Conservation (phyloP, 75 land plant species). For the Ceratopteris richardii region DNA sequence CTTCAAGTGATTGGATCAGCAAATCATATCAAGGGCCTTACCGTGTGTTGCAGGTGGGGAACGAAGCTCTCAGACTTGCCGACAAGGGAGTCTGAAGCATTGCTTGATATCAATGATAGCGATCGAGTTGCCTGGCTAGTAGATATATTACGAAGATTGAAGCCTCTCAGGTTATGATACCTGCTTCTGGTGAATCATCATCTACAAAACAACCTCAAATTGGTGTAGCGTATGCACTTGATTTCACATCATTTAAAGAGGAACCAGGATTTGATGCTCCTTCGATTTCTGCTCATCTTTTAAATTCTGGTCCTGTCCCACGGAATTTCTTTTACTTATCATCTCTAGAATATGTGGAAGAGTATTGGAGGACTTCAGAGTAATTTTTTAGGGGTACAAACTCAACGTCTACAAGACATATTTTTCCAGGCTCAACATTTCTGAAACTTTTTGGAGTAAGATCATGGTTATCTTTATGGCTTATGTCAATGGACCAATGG, state of each 20-base stretch:
- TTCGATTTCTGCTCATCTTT: conserved; percentile 21
- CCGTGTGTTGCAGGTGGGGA: conserved; percentile 51
- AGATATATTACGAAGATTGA: conserved; percentile 63
- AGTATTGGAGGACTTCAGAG: conserved; percentile 88
- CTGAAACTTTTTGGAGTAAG: conserved; percentile 55
- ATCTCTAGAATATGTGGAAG: conserved; percentile 52
- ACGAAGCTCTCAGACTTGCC: conserved; percentile 67
- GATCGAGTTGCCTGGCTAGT: conserved; percentile 70
- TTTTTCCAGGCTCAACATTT: conserved; percentile 90
- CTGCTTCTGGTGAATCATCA: conserved; percentile 12
- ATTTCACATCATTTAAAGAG: conserved; percentile 73
- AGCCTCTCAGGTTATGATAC: conserved; percentile 51
- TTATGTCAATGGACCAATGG: conserved; percentile 84
- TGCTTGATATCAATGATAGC: conserved; percentile 59
- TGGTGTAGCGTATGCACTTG: conserved; percentile 67
- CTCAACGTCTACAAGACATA: conserved; percentile 46
- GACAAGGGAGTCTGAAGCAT: conserved; percentile 27
- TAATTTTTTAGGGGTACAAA: conserved; percentile 68
- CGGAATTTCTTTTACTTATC: conserved; percentile 74
- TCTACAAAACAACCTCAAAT: conserved; percentile 22
- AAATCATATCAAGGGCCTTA: conserved; percentile 39
- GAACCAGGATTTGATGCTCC: conserved; percentile 47
- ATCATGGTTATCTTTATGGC: conserved; percentile 72
- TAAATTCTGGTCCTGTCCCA: conserved; percentile 45
- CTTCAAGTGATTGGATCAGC: conserved; percentile 78